Evolutionary conservation across 495 filamentous ascomycete species (phyloP), one percentile per base, ranked within the genome.

Genomic region (Pseudomonodictys pantanalensis): DNA sequence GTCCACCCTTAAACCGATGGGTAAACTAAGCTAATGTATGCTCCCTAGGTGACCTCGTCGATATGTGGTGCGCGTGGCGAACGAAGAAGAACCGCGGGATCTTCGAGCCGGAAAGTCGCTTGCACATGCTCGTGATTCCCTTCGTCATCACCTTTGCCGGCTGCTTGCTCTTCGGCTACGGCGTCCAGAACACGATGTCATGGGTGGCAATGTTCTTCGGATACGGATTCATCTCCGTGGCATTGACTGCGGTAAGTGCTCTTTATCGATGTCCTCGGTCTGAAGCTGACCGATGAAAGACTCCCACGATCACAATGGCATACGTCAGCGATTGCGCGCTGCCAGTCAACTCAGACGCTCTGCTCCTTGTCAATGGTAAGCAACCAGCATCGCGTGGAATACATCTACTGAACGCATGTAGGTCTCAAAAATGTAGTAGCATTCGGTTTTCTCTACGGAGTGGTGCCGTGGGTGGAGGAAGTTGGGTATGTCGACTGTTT

Each of bases 161-260:
- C 3, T 72, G 68, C 39, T 18, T 72, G 15, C 26, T 68, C 1
- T 72, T 72, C 46, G 69, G 69, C 3, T 72, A 70, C 35, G 69
- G 68, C 10, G 69, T 72, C 1, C 44, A 63, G 29, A 38, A 56
- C 12, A 58, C 35, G n/a, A 30, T 70, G 43, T 28, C 65, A 18
- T 72, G 69, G 69, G 58, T 64, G 2, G 47, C 70, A 12, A 32
- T 72, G 42, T 72, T 71, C 62, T 68, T 71, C 51, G 67, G 70
- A 20, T 71, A 69, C 41, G 71, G 71, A 5, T 59, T 72, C 60
- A 63, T 71, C 7, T 54, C 65, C 8, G 56, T 73, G 7, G 71
- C 65, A 3, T 57, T 71, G 6, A 66, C 65, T 22, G 65, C 69
- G 5, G 65, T 68, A 35, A 56, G 59, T 62, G 2, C 5, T 20